Conservation (phyloP, 768 basidiomycete genomes). For the Rhizopogon salebrosus region DNA sequence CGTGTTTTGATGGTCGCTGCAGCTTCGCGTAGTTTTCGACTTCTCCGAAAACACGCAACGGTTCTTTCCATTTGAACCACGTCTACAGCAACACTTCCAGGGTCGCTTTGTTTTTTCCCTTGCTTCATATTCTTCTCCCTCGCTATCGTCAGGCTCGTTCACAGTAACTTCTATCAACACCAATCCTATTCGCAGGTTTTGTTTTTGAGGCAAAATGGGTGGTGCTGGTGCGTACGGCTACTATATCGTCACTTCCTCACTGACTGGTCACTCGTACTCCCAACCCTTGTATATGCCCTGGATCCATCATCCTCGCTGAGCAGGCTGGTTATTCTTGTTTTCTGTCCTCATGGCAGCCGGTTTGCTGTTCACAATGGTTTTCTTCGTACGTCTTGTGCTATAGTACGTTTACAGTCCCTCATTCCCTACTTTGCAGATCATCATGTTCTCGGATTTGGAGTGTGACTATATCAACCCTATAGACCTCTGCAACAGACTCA, state of each 20-base stretch:
- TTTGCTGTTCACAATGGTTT: slow-evolving; percentile 97
- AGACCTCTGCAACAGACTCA: slow-evolving; percentile 99
- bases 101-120: background rate
- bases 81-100: background rate
- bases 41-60: background rate
- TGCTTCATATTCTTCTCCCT: background rate
- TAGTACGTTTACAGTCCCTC: background rate
- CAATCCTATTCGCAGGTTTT: background rate
- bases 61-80: background rate
- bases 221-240: slow-evolving; percentile 34
- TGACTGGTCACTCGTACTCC: background rate
- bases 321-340: slow-evolving; percentile 97
- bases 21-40: background rate
- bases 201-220: slow-evolving; percentile 26
- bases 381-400: slow-evolving; percentile 71
- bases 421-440: slow-evolving; percentile 59
- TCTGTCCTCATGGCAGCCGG: slow-evolving; percentile 93
- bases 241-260: background rate
- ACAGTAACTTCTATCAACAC: background rate
- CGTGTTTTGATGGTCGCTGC: background rate
- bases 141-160: background rate
- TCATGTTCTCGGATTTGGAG: slow-evolving; percentile 99
- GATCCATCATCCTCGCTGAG: background rate
- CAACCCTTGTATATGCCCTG: background rate
- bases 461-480: slow-evolving; percentile 99